Base-by-base conservation (phyloP, 192 early-diverging fungal species). In the Backusella tarrabulga region DNA sequence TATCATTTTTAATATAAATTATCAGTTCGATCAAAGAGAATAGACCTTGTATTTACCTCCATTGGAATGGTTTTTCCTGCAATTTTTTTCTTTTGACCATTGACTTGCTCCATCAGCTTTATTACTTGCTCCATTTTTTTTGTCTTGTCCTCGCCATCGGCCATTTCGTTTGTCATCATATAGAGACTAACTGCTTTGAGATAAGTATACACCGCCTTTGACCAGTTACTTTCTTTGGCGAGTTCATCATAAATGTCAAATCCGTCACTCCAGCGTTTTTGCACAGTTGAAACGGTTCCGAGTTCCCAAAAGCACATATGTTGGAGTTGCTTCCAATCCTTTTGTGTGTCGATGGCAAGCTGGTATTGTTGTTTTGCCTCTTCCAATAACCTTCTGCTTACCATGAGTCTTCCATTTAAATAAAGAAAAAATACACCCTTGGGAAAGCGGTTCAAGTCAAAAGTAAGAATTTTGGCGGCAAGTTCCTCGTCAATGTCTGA, bases 241-340 rank as follows among this genome's bases (percentile, higher is more conserved):
- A 97, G 81, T 5, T 87, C 86, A 17, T 86, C 86, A 78, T 91
- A 93, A 14, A 89, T 88, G 17, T 90, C 81, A 42, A 81, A 85
- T 0, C 92, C 91, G 6, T 85, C 86, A 34, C 84, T 76, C 86
- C 91, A 96, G 38, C 90, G 84, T 0, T 82, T 80, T 23, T 92
- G 80, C 50, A 91, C 85, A 81, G 91, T 89, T 68, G 87, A 86
- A 67, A 88, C 89, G 44, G 92, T 82, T 15, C 92, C 88, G 19
- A 92, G 83, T 75, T 96, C 96, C 93, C 95, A 97, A 71, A 92
- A 91, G 70, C 92, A 93, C 68, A 95, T 89, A 73, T 97, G 95
- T 42, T 87, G 87, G 36, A 97, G 82, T 78, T 94, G 93, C 8
- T 89, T 84, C 95, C 94, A 97, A 32, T 90, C 86, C 14, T 83